Evolutionary conservation across 345 rosid species (phyloP).

Genomic region (Boechera divaricarpa): DNA sequence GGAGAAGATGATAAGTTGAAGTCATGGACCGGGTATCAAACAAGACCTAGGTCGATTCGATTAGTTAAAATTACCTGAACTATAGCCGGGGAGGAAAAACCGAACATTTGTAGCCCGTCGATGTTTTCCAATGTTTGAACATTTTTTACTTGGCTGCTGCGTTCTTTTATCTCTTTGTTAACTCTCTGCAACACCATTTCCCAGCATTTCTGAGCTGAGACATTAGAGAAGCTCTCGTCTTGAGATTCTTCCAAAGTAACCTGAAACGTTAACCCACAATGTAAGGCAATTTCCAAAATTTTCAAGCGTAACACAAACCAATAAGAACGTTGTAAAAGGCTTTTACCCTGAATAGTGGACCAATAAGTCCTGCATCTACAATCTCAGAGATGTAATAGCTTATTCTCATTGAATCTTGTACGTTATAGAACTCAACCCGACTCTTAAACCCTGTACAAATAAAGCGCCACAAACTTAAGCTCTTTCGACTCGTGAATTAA

Average conservation of each 20-base stretch:
- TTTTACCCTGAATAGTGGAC: conserved; percentile 82
- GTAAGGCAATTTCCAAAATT: neutral
- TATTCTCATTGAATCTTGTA: conserved; percentile 56
- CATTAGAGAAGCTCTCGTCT: conserved; percentile 50
- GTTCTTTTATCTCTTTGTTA: conserved; percentile 34
- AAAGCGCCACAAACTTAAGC: conserved; percentile 1
- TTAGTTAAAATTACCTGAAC: conserved; percentile 54
- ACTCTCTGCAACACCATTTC: conserved; percentile 66
- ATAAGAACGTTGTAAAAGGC: neutral
- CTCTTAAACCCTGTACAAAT: conserved; percentile 67
- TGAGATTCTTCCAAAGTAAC: conserved; percentile 74
- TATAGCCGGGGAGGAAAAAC: conserved; percentile 62
- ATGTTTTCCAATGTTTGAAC: conserved; percentile 43
- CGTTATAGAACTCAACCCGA: conserved; percentile 63
- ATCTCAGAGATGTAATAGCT: conserved; percentile 74
- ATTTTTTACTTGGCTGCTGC: conserved; percentile 1
- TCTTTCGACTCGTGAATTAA: neutral
- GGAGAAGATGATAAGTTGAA: conserved; percentile 32
- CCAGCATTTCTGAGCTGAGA: conserved; percentile 82
- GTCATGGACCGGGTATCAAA: neutral
- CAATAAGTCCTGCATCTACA: conserved; percentile 70
- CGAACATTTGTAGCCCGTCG: conserved; percentile 78
- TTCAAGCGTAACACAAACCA: neutral
- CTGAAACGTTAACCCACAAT: conserved; percentile 45
- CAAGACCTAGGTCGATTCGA: neutral